Base-by-base conservation (phyloP, 352 stramenopile genomes). In the Elongisporangium senticosum region DNA sequence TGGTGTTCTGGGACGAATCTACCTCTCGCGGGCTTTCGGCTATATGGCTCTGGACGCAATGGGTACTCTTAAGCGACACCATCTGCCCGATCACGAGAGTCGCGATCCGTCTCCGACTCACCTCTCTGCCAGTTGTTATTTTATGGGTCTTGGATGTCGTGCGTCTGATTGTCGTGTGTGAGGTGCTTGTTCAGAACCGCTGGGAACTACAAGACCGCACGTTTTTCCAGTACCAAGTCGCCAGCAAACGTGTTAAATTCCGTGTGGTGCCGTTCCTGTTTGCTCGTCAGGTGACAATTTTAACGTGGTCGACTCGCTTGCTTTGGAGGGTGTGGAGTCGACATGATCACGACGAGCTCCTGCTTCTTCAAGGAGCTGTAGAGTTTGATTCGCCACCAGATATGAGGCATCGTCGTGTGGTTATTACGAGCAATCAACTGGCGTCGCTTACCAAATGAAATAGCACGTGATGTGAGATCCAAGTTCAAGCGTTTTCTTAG, bases 181-280 rank as follows among this genome's bases (percentile, higher is more conserved):
- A 60, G 8, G 60, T 56, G 17, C 56, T 49, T 7, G 19, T 23
- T 2, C 11, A 23, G 6, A 39, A 33, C 26, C 40, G 53, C 43
- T 68, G 51, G 26, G 61, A 72, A 19, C 37, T 70, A 2, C 56
- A 56, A 13, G 63, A 71, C 15, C 53, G 60, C 13, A 43, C 61
- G 15, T n/a, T 72, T 1, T n/a, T 67, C n/a, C 14, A 67, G 43
- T 11, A 26, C 19, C 7, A 7, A 5, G n/a, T 68, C 17, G 51
- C 33, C 6, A 17, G 22, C 28, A 26, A 53, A 13, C 26, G 17
- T 0, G 3, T 64, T 1, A n/a, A 61, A 11, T 51, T 64, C 26
- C 61, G 39, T 37, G 43, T 58, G 22, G 3, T 68, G 37, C 62
- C 56, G 33, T 68, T 68, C 51, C 49, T 68, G 19, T 13, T 68